phyloP scores from a whole-genome alignment of 192 early-diverging fungal species.

The Backusella tuberculispora region DNA sequence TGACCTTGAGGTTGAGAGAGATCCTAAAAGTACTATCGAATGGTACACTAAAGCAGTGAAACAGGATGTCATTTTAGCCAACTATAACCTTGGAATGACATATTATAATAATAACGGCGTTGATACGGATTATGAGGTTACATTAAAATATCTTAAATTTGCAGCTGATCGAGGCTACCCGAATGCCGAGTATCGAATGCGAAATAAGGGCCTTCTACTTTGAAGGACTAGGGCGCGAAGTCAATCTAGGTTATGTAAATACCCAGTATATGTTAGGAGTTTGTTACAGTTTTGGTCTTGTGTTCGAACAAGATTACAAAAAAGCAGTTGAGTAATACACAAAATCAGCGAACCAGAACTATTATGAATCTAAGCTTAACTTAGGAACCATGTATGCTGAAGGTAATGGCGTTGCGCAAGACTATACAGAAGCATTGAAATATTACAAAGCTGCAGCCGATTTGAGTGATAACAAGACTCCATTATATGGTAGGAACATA shows the following conservation, averaged over 20 bases:
- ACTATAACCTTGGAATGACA: neutral
- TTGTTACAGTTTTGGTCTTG: neutral
- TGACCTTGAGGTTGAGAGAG: neutral
- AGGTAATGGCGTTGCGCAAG: neutral
- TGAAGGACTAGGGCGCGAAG: neutral
- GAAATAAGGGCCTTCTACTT: neutral
- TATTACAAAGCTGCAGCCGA: neutral
- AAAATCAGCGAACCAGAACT: neutral
- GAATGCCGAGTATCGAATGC: neutral
- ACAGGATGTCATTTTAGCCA: neutral
- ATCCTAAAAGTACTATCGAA: neutral
- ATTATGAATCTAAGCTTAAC: neutral
- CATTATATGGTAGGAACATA: neutral
- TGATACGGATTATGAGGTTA: neutral
- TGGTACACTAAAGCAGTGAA: neutral
- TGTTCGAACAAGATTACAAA: neutral
- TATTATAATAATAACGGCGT: neutral
- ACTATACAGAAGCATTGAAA: neutral
- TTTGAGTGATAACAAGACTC: neutral
- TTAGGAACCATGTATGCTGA: neutral
- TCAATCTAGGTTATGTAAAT: conserved; percentile 14
- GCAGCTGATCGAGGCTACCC: neutral
- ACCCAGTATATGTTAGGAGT: conserved; percentile 19
- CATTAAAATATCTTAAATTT: neutral
- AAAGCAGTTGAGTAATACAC: neutral